phyloP scores from a whole-genome alignment of 179 eudicot genomes.

The Spinacia oleracea region DNA sequence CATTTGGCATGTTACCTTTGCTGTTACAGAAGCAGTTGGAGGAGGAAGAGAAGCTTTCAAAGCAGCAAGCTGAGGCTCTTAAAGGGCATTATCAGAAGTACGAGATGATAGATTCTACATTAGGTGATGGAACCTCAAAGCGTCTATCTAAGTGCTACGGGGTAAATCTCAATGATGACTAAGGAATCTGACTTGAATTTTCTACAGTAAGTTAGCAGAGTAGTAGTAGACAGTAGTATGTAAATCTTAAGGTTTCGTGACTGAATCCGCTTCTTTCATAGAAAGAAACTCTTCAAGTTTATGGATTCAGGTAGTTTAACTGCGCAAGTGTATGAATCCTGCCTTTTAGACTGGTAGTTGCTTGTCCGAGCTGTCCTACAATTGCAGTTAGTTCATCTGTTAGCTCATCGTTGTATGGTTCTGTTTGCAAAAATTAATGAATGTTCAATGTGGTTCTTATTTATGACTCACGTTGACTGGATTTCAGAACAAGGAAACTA shows the following conservation, averaged over 20 bases:
- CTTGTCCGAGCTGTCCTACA: not conserved
- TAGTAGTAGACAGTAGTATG: slow-evolving; percentile 2
- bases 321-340: not conserved
- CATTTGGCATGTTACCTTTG: slow-evolving; percentile 4
- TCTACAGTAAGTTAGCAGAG: not conserved
- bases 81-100: slow-evolving; percentile 54
- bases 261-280: not conserved
- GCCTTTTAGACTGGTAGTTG: not conserved
- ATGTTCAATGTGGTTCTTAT: no score
- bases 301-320: not conserved
- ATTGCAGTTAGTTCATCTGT: not conserved
- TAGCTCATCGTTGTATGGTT: no score
- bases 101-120: slow-evolving; percentile 41
- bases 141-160: slow-evolving; percentile 41
- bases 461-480: no score
- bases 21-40: slow-evolving; percentile 46
- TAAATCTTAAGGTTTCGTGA: not conserved
- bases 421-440: no score
- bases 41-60: slow-evolving; percentile 65
- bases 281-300: not conserved
- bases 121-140: slow-evolving; percentile 35
- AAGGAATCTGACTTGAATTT: slow-evolving; percentile 5
- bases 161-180: slow-evolving; percentile 19
- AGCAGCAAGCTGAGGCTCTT: slow-evolving; percentile 48
- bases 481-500: no score